Base-by-base conservation (phyloP, 176 grass and related monocot species). In the Carex kokanica region DNA sequence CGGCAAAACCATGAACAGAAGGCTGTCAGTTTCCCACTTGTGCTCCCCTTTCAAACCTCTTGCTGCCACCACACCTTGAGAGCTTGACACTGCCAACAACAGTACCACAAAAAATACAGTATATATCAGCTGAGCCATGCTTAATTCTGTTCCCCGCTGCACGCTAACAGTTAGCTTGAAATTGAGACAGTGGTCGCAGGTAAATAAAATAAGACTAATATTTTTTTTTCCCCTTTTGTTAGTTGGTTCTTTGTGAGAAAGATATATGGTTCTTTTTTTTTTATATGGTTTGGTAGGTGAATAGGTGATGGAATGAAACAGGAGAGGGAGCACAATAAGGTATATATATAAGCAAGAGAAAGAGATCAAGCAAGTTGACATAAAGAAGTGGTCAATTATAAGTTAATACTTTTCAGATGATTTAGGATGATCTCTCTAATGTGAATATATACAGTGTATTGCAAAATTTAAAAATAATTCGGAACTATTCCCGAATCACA, bases 1-100 rank as follows among this genome's bases (percentile, higher is more conserved):
- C 18, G 88, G 56, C 29, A 91, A 53, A 68, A 87, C 14, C 34
- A 77, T 59, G 2, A 86, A 47, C 82, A 89, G 7, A 64, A 82
- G 40, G 29, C 49, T 84, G 60, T 56, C 43, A 0, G 82, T 62
- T 60, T 81, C n/a, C 11, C 32, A 51, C 11, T 24, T 40, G 12
- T 32, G 32, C 32, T 38, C 63, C 16, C n/a, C 54, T 79, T 81
- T 34, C 57, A 78, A 67, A 24, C 38, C 51, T 56, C 75, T 79
- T 21, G 61, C 69, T 14, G 23, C 55, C 0, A 59, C 74, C 23
- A 90, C 17, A 5, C 27, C 41, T 38, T 41, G 27, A 49, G 29
- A 29, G 47, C 57, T 15, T 81, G 31, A 81, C 21, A 18, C 12
- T 81, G n/a, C 40, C 40, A 81, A 17, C 31, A 81, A 29, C 15